Evolutionary conservation across 2,329 filamentous ascomycete genomes (phyloP), one percentile per base, ranked within the genome.

Genomic region (Aspergillus awamori): DNA sequence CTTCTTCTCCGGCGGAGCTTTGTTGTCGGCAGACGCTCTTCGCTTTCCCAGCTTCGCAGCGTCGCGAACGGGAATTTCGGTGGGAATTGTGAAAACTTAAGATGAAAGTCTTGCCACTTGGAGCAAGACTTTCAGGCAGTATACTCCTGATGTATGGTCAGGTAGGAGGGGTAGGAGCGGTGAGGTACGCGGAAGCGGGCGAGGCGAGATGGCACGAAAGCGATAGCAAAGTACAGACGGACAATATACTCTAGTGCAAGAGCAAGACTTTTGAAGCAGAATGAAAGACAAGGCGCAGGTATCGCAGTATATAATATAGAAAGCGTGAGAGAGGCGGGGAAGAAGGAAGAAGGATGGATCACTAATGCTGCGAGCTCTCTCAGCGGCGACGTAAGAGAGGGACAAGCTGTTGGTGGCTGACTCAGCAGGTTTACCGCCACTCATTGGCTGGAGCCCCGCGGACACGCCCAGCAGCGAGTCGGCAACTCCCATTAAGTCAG

Each of bases 41-140:
- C 82, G 80, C 75, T 84, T 84, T 74, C 77, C 80, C 77, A 79
- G 79, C 76, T 80, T 82, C 73, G 77, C 70, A 72, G 74, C 73
- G 67, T 79, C 72, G 70, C 76, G 76, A 73, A 78, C 73, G 71
- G 75, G 70, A 69, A 76, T 69, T 70, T 78, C 70, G 68, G 77
- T 76, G 71, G 72, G 70, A 80, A 80, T 80, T 63, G 69, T 80
- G 77, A 71, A 76, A 68, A 61, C 62, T 56, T 69, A 57, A 63
- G 57, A 63, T 66, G 77, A 79, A 79, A 78, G 76, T 64, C 77
- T 74, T 76, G 75, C 76, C 51, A 11, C 38, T 55, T 58, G 28
- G 62, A 73, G 76, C 76, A 79, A 79, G 77, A 77, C 76, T 74
- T 78, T 79, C 76, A 61, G 71, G 67, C 63, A 67, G 65, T 63